Percentiles rank a stretch among this genome's conserved stretches.
phyloP scores from a whole-genome alignment of 352 stramenopile species.

The Pythium sp. region DNA sequence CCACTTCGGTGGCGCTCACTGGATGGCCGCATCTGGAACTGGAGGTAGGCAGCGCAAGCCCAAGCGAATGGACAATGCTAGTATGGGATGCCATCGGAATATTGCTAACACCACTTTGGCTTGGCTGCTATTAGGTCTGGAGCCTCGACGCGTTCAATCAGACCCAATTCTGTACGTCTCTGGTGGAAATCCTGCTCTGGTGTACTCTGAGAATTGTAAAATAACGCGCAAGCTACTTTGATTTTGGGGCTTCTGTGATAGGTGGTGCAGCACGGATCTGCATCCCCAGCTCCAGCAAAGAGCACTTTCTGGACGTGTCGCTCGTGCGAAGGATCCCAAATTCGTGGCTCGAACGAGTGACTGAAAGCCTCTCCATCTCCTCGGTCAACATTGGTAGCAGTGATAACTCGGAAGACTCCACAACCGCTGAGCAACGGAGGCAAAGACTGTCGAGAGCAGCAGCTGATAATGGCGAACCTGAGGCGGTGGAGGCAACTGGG shows the following conservation, averaged over 20 bases:
- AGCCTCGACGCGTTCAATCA: conserved; percentile 40
- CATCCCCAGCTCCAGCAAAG: conserved; percentile 31
- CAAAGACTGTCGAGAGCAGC: neutral
- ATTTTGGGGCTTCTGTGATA: neutral
- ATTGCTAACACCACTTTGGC: neutral
- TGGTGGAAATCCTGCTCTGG: neutral
- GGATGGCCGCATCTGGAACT: conserved; percentile 47
- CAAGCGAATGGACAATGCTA: neutral
- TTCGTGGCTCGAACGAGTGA: conserved; percentile 22
- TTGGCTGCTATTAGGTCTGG: conserved; percentile 22
- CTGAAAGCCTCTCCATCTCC: conserved; percentile 16
- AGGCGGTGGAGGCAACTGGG: conserved; percentile 10
- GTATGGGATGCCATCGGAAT: too few species aligned
- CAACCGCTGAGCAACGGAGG: neutral
- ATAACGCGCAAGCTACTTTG: neutral
- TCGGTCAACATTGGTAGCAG: neutral
- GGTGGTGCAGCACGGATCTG: conserved; percentile 31
- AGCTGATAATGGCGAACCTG: neutral
- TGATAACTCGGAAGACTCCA: neutral
- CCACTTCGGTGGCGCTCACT: conserved; percentile 16
- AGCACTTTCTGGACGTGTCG: conserved; percentile 47
- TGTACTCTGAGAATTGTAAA: neutral
- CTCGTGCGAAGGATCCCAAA: conserved; percentile 20
- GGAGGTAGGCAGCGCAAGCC: conserved; percentile 9
- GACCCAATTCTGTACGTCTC: conserved; percentile 33